Evolutionary conservation across 768 basidiomycete species (phyloP), one percentile per base, ranked within the genome.

Genomic region (Mycena kentingensis): DNA sequence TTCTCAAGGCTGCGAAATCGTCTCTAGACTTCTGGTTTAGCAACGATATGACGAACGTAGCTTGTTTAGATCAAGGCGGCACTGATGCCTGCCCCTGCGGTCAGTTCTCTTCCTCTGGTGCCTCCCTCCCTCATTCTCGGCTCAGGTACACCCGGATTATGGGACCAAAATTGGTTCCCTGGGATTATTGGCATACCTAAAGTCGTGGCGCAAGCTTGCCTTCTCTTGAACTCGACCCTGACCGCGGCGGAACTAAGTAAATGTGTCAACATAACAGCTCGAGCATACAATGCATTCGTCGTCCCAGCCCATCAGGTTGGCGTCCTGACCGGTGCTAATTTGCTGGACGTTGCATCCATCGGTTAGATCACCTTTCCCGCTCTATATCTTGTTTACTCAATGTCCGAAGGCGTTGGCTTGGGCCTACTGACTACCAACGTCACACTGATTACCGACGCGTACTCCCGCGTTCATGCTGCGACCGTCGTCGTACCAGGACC

Each of bases 11-110:
- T 19, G 71, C 72, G 1, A 42, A 42, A 24, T 55, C 62, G 12
- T 84, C 80, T 15, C 81, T 87, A 80, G 72, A 79, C 52, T 80
- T 74, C 56, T 88, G 86, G 86, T 87, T 87, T 50, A 60, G 64
- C 19, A 77, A 80, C 50, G 85, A 87, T 55, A 82, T 82, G 60
- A 75, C 75, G 26, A 73, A 79, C 49, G 49, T 67, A 0, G 74
- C 74, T 19, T 88, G 86, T 60, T 63, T 86, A 25, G 79, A 79
- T 58, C 68, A 63, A 1, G 85, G 85, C 18, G 84, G 84, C 4
- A 75, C 73, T 5, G 28, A 66, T 4, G 56, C 68, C 1, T 87
- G 85, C 57, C 82, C 84, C 5, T 88, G 85, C 56, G 67, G 67
- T 11, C n/a, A n/a, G n/a, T n/a, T n/a, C n/a, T n/a, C n/a, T n/a